Evolutionary conservation across 306 rosid species (phyloP).

Genomic region (Begonia fuchsioides): DNA sequence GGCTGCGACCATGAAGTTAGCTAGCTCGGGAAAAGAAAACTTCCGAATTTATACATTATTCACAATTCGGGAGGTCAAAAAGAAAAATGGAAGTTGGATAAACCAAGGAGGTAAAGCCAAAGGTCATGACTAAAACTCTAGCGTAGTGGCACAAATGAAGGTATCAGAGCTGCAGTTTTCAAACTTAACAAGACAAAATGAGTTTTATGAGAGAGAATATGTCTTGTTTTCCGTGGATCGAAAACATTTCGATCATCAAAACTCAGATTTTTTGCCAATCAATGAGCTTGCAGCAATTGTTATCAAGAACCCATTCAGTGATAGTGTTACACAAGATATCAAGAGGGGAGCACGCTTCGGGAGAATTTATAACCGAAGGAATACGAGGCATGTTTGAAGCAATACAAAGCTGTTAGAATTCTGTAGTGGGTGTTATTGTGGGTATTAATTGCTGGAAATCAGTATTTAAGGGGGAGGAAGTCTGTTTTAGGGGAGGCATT

Average conservation of each 20-base stretch:
- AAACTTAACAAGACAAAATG: conserved; percentile 21
- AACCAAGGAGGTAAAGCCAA: conserved; percentile 54
- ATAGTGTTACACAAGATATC: too few species aligned
- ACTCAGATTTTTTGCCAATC: conserved; percentile 50
- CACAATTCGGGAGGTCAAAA: conserved; percentile 57
- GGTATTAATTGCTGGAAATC: too few species aligned
- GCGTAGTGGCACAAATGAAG: conserved; percentile 76
- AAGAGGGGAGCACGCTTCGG: too few species aligned
- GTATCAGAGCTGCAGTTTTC: conserved; percentile 41
- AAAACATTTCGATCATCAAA: conserved; percentile 35
- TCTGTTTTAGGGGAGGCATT: too few species aligned
- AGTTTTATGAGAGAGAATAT: conserved; percentile 38
- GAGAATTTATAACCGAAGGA: too few species aligned
- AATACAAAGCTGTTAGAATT: too few species aligned
- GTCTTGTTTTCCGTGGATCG: conserved; percentile 58
- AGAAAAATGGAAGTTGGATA: conserved; percentile 68
- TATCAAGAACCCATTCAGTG: conserved; percentile 42
- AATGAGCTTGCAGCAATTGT: conserved; percentile 83
- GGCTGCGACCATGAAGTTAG: conserved; percentile 63
- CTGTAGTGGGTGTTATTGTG: too few species aligned
- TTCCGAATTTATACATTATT: conserved; percentile 50
- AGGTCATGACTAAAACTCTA: conserved; percentile 44
- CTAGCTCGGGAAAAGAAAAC: conserved; percentile 29
- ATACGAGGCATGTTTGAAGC: too few species aligned
- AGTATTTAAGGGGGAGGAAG: too few species aligned